Evolutionary conservation across 2,329 filamentous ascomycete genomes (phyloP).

Genomic region (Microsporum ferrugineum): DNA sequence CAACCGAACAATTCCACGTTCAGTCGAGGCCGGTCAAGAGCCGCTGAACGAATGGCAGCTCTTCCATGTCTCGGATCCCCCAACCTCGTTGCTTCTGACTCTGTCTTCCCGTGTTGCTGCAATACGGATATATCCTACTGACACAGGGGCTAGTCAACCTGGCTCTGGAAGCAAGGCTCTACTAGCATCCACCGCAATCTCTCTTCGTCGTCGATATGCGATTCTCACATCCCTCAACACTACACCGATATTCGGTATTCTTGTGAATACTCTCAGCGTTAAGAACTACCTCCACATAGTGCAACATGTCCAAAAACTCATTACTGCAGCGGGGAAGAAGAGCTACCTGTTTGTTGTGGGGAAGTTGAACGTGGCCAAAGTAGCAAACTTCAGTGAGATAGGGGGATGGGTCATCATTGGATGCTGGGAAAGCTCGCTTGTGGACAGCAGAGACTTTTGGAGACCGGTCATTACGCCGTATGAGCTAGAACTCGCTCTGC

Average conservation of each 20-base stretch:
- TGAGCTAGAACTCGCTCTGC: constrained; percentile 69
- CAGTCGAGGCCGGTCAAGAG: constrained; percentile 35
- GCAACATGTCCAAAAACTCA: constrained; percentile 58
- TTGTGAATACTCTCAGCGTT: constrained; percentile 91
- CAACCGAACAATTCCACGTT: constrained; percentile 59
- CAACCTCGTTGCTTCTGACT: constrained; percentile 71
- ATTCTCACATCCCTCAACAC: constrained; percentile 70
- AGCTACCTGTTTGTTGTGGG: constrained; percentile 93
- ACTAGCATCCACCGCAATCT: constrained; percentile 42
- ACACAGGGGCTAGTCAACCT: constrained; percentile 17
- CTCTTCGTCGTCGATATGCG: constrained; percentile 76
- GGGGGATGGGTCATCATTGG: constrained; percentile 96
- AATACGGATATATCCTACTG: constrained; percentile 65
- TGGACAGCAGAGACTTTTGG: constrained; percentile 84
- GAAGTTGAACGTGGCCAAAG: constrained; percentile 87
- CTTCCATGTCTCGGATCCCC: constrained; percentile 75
- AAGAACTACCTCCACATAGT: constrained; percentile 80
- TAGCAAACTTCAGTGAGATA: constrained; percentile 92
- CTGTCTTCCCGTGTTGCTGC: constrained; percentile 70
- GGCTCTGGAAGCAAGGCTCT: constrained; percentile 29
- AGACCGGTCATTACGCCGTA: constrained; percentile 88
- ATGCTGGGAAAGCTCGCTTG: constrained; percentile 90
- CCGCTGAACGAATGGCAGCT: constrained; percentile 57
- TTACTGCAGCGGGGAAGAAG: constrained; percentile 77
- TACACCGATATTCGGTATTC: constrained; percentile 75